Evolutionary conservation across 495 filamentous ascomycete genomes (phyloP).

Genomic region (Recurvomyces mirabilis): DNA sequence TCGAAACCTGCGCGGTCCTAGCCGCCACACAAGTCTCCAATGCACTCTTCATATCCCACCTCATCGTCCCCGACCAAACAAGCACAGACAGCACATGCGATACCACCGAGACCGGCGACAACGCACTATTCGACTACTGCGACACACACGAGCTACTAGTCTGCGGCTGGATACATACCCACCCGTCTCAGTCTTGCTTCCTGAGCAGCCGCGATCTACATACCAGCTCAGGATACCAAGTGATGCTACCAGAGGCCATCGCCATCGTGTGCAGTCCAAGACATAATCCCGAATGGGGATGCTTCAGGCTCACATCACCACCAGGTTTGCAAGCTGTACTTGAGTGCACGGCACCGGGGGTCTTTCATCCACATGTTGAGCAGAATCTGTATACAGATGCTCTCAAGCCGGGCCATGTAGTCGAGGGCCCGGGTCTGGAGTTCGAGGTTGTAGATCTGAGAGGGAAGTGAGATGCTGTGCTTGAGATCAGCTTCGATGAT

Average conservation of each 20-base stretch:
- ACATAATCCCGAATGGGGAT: slow-evolving; percentile 70
- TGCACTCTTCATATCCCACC: slow-evolving; percentile 75
- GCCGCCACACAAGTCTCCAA: slow-evolving; percentile 86
- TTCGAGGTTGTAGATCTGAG: slow-evolving; percentile 74
- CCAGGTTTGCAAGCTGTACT: slow-evolving; percentile 74
- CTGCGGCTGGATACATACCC: slow-evolving; percentile 96
- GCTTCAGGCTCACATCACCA: slow-evolving; percentile 86
- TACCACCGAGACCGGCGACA: slow-evolving; percentile 61
- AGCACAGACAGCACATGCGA: slow-evolving; percentile 89
- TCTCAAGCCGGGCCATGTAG: slow-evolving; percentile 71
- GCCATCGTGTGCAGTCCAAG: slow-evolving; percentile 92
- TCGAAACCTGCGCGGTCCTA: slow-evolving; percentile 91
- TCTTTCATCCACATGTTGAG: slow-evolving; percentile 75
- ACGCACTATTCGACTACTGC: slow-evolving; percentile 73
- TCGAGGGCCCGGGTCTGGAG: slow-evolving; percentile 58
- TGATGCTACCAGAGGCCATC: slow-evolving; percentile 89
- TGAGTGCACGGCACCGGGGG: slow-evolving; percentile 57
- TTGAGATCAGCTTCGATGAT: neutral
- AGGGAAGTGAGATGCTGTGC: slow-evolving; percentile 1
- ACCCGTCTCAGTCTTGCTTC: slow-evolving; percentile 93
- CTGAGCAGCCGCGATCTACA: slow-evolving; percentile 92
- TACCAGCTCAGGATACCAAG: slow-evolving; percentile 84
- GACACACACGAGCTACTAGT: slow-evolving; percentile 75
- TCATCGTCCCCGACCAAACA: slow-evolving; percentile 85
- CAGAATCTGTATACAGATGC: slow-evolving; percentile 76